A percentile compares a stretch with the other conserved stretches of the same genome.
These are phyloP conservation scores for Hymenoscyphus occultus DNA, from an alignment of 2,329 filamentous ascomycete species.

Conservation along the genomic window DNA sequence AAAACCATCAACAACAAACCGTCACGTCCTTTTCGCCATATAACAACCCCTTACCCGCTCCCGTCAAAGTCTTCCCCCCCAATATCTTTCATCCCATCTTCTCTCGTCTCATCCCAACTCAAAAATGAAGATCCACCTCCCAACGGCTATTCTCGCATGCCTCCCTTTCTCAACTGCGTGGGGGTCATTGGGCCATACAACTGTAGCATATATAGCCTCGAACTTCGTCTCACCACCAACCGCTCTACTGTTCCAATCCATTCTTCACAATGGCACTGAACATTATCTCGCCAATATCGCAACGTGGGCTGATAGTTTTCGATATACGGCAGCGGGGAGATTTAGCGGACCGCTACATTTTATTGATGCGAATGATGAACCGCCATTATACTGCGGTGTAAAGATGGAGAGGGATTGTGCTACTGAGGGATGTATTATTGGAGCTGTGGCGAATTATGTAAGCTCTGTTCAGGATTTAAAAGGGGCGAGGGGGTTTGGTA, in stretches of 20 bases:
- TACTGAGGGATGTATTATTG: constrained; percentile 58
- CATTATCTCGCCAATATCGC: constrained; percentile 62
- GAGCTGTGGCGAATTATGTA: constrained; percentile 37
- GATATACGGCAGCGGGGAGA: constrained; percentile 60
- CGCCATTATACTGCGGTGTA: constrained; percentile 56
- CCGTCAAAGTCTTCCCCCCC: neutral
- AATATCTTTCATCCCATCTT: neutral
- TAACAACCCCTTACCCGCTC: neutral
- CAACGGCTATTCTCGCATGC: constrained; percentile 12
- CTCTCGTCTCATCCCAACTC: neutral
- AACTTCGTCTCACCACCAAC: constrained; percentile 58
- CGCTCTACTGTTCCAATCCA: constrained; percentile 52
- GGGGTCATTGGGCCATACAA: constrained; percentile 58
- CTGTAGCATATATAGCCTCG: constrained; percentile 60
- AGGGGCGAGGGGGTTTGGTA: neutral
- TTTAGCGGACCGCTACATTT: constrained; percentile 65
- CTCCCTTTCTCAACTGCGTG: constrained; percentile 22
- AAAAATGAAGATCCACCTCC: constrained; percentile 20
- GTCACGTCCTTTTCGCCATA: neutral
- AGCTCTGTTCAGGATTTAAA: constrained; percentile 9
- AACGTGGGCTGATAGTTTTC: constrained; percentile 62
- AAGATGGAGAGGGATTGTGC: constrained; percentile 61
- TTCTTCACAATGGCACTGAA: constrained; percentile 52
- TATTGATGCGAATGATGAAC: constrained; percentile 65
- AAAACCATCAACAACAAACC: neutral